phyloP scores from a whole-genome alignment of 1,284 basidiomycete genomes.

The Ganoderma sinense region DNA sequence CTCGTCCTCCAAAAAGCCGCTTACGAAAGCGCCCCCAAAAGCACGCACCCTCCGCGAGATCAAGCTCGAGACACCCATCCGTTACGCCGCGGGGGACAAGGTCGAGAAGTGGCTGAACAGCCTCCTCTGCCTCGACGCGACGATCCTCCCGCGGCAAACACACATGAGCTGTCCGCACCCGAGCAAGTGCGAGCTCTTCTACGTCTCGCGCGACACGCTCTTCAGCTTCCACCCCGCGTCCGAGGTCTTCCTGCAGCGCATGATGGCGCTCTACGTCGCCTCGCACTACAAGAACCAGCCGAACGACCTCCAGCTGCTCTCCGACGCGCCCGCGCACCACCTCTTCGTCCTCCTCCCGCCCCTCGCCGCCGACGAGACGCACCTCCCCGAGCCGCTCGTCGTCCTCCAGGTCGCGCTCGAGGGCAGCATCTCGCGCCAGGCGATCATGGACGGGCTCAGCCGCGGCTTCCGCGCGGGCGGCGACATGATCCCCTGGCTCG shows the following conservation, averaged over 20 bases:
- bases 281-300: slow-evolving; percentile 99
- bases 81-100: slow-evolving; percentile 88
- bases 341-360: slow-evolving; percentile 96
- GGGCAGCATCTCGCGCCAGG: slow-evolving; percentile 89
- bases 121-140: slow-evolving; percentile 94
- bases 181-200: slow-evolving; percentile 93
- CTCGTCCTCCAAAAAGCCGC: slow-evolving; percentile 58
- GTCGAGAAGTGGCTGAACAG: slow-evolving; percentile 96
- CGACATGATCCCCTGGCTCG: slow-evolving; percentile 98
- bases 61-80: slow-evolving; percentile 95
- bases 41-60: slow-evolving; percentile 90
- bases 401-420: slow-evolving; percentile 97
- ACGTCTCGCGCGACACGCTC: slow-evolving; percentile 95
- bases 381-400: slow-evolving; percentile 92
- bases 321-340: slow-evolving; percentile 96
- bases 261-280: slow-evolving; percentile 98
- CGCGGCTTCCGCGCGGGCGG: slow-evolving; percentile 88
- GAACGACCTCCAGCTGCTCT: slow-evolving; percentile 96
- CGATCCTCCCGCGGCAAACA: slow-evolving; percentile 67
- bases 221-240: slow-evolving; percentile 98
- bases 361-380: slow-evolving; percentile 84
- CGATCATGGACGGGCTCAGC: slow-evolving; percentile 87
- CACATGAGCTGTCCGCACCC: slow-evolving; percentile 93
- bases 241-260: slow-evolving; percentile 95
- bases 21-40: slow-evolving; percentile 66